Conservation (phyloP, 257 asterid genomes). For the Schizonepeta tenuifolia region DNA sequence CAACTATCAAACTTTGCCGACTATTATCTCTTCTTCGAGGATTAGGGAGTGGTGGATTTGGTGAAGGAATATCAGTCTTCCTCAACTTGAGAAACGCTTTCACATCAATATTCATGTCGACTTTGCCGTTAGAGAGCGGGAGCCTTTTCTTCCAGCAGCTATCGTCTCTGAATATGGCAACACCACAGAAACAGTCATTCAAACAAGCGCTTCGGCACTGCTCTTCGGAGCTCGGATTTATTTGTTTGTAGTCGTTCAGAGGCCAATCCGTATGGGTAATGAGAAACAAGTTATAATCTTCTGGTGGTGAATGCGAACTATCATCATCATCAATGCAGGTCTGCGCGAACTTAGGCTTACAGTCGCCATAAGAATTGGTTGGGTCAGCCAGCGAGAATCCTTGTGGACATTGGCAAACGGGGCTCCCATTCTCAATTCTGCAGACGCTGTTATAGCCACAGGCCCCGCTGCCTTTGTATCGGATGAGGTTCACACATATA, state of each 20-base stretch:
- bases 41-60: background rate
- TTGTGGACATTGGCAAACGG: conserved; percentile 53
- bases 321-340: conserved; percentile 36
- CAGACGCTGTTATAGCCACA: conserved; percentile 70
- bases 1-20: conserved; percentile 31
- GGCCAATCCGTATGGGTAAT: conserved; percentile 54
- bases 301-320: conserved; percentile 1
- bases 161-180: conserved; percentile 37
- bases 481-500: conserved; percentile 33
- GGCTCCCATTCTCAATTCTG: conserved; percentile 32
- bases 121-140: conserved; percentile 67
- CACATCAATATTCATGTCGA: conserved; percentile 15
- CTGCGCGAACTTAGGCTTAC: conserved; percentile 43
- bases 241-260: conserved; percentile 32
- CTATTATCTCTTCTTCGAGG: conserved; percentile 8
- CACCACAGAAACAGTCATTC: conserved; percentile 64
- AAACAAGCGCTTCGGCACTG: conserved; percentile 49
- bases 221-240: conserved; percentile 29
- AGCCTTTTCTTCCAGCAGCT: conserved; percentile 77
- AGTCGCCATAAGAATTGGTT: conserved; percentile 40
- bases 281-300: conserved; percentile 30
- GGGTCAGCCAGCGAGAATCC: conserved; percentile 51
- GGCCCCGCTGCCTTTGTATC: conserved; percentile 51
- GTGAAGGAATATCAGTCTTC: conserved; percentile 31
- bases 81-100: conserved; percentile 55